A percentile compares a stretch with the other conserved stretches of the same genome.
These are phyloP conservation scores for Heritiera fomes DNA, from an alignment of 345 rosid species.

Conservation along the genomic window DNA sequence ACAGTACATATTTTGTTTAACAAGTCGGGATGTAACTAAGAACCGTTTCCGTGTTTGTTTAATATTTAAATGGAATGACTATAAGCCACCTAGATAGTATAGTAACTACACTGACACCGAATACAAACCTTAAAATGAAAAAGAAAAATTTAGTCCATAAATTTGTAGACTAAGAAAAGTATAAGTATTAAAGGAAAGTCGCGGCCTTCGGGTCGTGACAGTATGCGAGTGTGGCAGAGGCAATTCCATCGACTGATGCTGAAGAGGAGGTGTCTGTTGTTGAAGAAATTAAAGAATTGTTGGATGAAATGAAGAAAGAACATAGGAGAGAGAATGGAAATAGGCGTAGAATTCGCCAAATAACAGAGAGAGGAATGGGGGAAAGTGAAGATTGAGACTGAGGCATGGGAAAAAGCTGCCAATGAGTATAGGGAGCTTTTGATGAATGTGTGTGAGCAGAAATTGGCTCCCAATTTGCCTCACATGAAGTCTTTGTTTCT, in stretches of 20 bases:
- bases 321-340: constrained; percentile 40
- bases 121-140: no score
- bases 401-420: constrained; percentile 93
- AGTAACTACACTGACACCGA: no score
- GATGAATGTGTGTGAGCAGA: constrained; percentile 86
- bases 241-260: constrained; percentile 67
- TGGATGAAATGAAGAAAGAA: constrained; percentile 62
- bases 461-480: constrained; percentile 90
- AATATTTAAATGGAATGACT: no score
- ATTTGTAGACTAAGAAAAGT: no score
- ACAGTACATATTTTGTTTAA: no score
- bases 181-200: no score
- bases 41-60: no score
- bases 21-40: no score
- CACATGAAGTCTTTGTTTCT: constrained; percentile 86
- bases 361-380: constrained; percentile 41
- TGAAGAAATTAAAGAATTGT: constrained; percentile 68
- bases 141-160: no score
- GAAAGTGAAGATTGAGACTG: constrained; percentile 75
- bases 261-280: constrained; percentile 65
- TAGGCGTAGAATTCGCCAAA: constrained; percentile 25
- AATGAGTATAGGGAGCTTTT: constrained; percentile 80
- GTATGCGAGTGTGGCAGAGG: no score
- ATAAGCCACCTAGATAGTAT: no score
- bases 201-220: no score